Conservation (phyloP, 2,329 filamentous ascomycete species). For the Aspergillus proliferans region DNA sequence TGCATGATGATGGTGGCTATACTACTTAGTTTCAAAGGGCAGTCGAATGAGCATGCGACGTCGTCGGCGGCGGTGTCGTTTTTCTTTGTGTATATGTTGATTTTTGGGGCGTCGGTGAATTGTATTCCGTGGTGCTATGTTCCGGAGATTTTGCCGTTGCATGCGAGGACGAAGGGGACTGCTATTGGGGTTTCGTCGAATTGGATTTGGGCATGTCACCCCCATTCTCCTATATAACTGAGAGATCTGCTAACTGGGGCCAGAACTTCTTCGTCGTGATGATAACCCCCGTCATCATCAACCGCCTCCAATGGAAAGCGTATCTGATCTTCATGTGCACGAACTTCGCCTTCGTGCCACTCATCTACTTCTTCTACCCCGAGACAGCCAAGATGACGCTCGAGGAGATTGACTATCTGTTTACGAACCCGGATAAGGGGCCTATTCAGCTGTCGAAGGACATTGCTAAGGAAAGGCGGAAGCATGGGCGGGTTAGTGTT, state of each 20-base stretch:
- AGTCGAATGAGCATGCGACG: constrained; percentile 31
- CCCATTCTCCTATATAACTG: constrained; percentile 1
- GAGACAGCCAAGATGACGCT: constrained; percentile 38
- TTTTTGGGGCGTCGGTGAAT: constrained; percentile 41
- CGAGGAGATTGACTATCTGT: constrained; percentile 41
- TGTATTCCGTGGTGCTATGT: constrained; percentile 48
- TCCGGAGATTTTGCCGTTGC: constrained; percentile 46
- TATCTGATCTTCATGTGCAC: constrained; percentile 33
- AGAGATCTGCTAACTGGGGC: background rate
- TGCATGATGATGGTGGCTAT: background rate
- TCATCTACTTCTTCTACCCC: constrained; percentile 39
- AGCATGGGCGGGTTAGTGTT: too few species aligned
- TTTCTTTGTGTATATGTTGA: constrained; percentile 43
- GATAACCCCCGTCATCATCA: constrained; percentile 30
- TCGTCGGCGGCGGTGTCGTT: constrained; percentile 44
- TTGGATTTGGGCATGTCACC: constrained; percentile 15
- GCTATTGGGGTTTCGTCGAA: background rate
- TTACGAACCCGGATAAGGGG: constrained; percentile 10
- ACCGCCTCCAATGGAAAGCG: constrained; percentile 28
- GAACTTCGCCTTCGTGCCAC: constrained; percentile 27
- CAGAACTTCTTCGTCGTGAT: constrained; percentile 41
- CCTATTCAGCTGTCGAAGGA: background rate
- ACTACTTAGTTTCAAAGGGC: background rate
- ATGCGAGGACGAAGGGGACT: constrained; percentile 44
- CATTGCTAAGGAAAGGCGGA: too few species aligned